Conservation (phyloP, 164 flowering plant species). For the Malania oleifera region DNA sequence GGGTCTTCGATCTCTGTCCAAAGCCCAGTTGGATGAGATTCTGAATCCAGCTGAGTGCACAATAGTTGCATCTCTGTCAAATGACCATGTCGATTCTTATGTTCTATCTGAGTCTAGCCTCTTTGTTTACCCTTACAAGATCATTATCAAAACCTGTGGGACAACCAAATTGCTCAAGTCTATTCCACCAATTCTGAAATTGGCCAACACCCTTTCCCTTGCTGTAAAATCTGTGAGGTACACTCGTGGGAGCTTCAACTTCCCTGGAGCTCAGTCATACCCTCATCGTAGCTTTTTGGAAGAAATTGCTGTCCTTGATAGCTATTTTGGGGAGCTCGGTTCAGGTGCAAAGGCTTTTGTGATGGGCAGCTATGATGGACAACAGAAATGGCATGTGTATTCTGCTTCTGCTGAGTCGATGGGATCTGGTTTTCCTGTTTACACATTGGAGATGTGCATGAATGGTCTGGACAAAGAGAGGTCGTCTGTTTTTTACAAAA, state of each 20-base stretch:
- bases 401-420: background rate
- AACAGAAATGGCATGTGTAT: slow-evolving; percentile 3
- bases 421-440: background rate
- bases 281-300: slow-evolving; percentile 1
- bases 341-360: background rate
- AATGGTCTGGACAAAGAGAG: background rate
- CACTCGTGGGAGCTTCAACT: slow-evolving; percentile 1
- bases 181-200: background rate
- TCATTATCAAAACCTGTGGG: slow-evolving; percentile 6
- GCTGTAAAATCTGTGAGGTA: slow-evolving; percentile 3
- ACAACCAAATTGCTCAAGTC: slow-evolving; percentile 2
- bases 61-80: background rate
- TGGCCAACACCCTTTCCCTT: background rate
- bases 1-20: background rate
- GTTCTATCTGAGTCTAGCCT: slow-evolving; percentile 10
- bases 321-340: background rate
- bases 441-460: slow-evolving; percentile 8
- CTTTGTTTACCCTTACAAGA: slow-evolving; percentile 1
- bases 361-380: background rate
- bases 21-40: background rate
- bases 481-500: slow-evolving; percentile 1
- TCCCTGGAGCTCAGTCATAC: slow-evolving; percentile 5
- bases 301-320: slow-evolving; percentile 1
- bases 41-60: slow-evolving; percentile 3
- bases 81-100: slow-evolving; percentile 2